Percentiles rank a stretch among this genome's conserved stretches.
Conservation (phyloP, 257 asterid species). For the Solanum lycopersicoides region DNA sequence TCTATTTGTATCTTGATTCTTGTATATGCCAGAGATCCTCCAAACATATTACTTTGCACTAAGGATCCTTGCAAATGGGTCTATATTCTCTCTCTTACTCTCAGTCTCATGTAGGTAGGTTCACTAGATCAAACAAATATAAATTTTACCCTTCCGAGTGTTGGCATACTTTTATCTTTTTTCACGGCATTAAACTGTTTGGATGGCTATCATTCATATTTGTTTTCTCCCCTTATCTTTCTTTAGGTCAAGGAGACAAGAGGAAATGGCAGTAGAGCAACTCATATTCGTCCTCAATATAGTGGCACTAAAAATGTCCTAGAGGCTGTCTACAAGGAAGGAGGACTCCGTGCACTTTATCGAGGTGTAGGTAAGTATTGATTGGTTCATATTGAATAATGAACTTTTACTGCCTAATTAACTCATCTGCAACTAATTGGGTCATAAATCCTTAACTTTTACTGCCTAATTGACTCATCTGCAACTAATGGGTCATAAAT, state of each 20-base stretch:
- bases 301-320: constrained; percentile 69
- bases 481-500: not conserved
- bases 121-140: not conserved
- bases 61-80: not conserved
- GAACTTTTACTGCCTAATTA: not conserved
- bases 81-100: not conserved
- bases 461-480: not conserved
- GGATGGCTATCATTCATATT: not conserved
- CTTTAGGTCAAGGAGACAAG: constrained; percentile 52
- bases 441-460: not conserved
- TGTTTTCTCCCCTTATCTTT: not conserved
- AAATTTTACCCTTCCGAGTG: not conserved
- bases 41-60: not conserved
- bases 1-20: not conserved
- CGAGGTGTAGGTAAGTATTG: constrained; percentile 75
- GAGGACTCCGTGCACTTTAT: constrained; percentile 79
- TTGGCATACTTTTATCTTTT: not conserved
- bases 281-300: constrained; percentile 43
- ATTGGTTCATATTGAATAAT: not conserved
- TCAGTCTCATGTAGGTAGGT: not conserved
- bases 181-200: not conserved
- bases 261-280: constrained; percentile 23
- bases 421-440: not conserved
- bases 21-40: not conserved
- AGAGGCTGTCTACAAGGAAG: constrained; percentile 60